phyloP scores from a whole-genome alignment of 164 flowering plant species.

The Platanus orientalis region DNA sequence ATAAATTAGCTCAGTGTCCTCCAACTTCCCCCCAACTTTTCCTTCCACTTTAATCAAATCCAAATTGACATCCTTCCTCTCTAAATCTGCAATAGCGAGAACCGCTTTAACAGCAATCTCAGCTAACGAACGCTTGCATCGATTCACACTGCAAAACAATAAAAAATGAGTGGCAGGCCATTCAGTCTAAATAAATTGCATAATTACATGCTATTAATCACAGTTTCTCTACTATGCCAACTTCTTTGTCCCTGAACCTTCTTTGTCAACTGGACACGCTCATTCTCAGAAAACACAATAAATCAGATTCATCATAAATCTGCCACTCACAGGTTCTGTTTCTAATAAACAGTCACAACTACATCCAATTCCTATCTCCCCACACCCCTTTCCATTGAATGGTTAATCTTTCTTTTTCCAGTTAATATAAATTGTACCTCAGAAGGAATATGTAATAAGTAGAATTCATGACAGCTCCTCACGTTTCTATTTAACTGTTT shows the following conservation, averaged over 20 bases:
- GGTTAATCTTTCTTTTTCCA: no score
- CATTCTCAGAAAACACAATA: background rate
- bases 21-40: slow-evolving; percentile 94
- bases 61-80: slow-evolving; percentile 91
- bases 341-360: no score
- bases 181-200: no score
- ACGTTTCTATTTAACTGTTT: no score
- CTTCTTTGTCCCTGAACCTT: background rate
- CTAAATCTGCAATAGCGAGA: slow-evolving; percentile 93
- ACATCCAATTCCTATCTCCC: no score
- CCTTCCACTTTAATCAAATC: slow-evolving; percentile 97
- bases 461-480: no score
- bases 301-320: background rate
- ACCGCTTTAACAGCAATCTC: slow-evolving; percentile 99
- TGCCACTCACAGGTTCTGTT: background rate
- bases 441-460: no score
- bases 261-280: background rate
- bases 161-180: no score
- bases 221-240: background rate
- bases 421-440: no score
- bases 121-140: slow-evolving; percentile 88
- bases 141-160: slow-evolving; percentile 69
- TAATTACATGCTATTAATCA: background rate
- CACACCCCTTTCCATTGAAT: no score
- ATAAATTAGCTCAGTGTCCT: slow-evolving; percentile 87